A percentile compares a stretch with the other conserved stretches of the same genome.
Evolutionary conservation across 108 stramenopile species (phyloP).

Genomic region (Pseudonitzschia pungens): DNA sequence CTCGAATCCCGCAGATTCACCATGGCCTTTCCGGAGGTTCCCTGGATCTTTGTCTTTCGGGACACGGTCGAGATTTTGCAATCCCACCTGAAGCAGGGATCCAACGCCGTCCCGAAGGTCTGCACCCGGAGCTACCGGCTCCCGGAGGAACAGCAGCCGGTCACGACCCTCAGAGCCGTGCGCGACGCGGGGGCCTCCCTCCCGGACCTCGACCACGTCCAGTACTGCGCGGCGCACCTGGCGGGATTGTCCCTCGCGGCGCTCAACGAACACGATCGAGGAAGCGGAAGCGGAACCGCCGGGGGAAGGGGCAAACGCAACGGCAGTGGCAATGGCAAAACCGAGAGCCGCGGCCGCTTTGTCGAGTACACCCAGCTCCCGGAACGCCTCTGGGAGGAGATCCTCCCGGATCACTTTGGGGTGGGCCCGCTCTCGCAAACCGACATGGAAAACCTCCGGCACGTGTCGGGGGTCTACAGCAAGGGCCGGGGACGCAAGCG

Average conservation of each 20-base stretch:
- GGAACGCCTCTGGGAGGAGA: constrained; percentile 46
- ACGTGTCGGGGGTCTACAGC: constrained; percentile 56
- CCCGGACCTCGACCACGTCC: constrained; percentile 44
- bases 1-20: constrained; percentile 29
- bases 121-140: constrained; percentile 22
- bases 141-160: constrained; percentile 17
- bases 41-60: constrained; percentile 92
- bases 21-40: constrained; percentile 74
- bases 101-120: constrained; percentile 24
- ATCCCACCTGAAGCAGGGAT: constrained; percentile 54
- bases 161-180: background rate
- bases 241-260: constrained; percentile 57
- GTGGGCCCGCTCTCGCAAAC: constrained; percentile 20
- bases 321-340: background rate
- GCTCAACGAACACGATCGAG: constrained; percentile 31
- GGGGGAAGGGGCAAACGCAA: background rate
- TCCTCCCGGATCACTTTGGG: constrained; percentile 70
- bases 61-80: constrained; percentile 92
- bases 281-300: no score
- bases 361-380: constrained; percentile 75
- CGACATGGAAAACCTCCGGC: constrained; percentile 53
- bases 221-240: constrained; percentile 84
- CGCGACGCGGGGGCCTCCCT: background rate
- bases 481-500: constrained; percentile 48
- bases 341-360: constrained; percentile 33